These are phyloP conservation scores for Fraxinus dipetala DNA, from an alignment of 305 asterid genomes.

Conservation along the genomic window DNA sequence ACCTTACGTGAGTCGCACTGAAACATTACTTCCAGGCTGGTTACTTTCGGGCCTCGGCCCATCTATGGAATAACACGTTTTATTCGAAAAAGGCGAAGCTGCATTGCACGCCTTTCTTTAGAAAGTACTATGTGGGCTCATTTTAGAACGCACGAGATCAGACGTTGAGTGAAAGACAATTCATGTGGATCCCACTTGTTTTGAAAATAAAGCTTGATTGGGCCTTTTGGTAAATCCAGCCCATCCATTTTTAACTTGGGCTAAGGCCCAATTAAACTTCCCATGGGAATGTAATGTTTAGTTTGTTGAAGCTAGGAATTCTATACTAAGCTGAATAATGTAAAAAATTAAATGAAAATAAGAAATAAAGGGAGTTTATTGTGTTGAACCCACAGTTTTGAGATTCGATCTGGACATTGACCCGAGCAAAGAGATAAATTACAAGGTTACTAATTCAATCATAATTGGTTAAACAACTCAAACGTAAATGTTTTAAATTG, in stretches of 20 bases:
- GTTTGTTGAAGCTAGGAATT: too few species aligned
- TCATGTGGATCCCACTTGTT: background rate
- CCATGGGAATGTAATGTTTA: background rate
- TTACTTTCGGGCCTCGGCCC: slow-evolving; percentile 12
- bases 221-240: background rate
- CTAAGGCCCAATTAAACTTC: background rate
- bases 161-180: slow-evolving; percentile 31
- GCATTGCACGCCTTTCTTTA: slow-evolving; percentile 33
- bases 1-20: slow-evolving; percentile 3
- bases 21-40: slow-evolving; percentile 28
- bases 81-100: slow-evolving; percentile 25
- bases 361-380: too few species aligned
- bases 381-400: background rate
- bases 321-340: background rate
- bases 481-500: background rate
- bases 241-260: background rate
- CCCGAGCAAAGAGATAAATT: background rate
- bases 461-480: background rate
- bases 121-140: slow-evolving; percentile 33
- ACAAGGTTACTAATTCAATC: background rate
- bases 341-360: too few species aligned
- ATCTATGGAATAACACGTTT: slow-evolving; percentile 20
- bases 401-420: background rate
- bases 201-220: background rate
- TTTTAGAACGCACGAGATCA: background rate